Evolutionary conservation across 2,329 filamentous ascomycete species (phyloP).

Genomic region (Mariannaea sp.): DNA sequence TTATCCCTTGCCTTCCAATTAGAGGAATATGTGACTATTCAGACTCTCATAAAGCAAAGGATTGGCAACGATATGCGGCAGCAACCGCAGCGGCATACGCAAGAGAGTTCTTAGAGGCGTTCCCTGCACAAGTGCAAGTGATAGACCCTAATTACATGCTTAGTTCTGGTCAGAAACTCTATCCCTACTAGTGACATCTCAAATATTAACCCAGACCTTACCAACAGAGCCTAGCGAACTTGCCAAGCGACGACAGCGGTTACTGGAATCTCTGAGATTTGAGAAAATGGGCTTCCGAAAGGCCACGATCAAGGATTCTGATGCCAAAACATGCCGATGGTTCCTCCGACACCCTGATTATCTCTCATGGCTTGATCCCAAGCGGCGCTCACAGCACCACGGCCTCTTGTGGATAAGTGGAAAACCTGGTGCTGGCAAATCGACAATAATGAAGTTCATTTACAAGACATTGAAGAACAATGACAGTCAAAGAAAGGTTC

Average conservation of each 20-base stretch:
- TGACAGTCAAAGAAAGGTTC: background rate
- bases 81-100: constrained; percentile 41
- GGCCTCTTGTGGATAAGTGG: constrained; percentile 55
- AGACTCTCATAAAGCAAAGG: constrained; percentile 46
- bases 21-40: constrained; percentile 49
- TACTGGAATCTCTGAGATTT: constrained; percentile 44
- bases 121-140: background rate
- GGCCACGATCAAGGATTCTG: constrained; percentile 42
- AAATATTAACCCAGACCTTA: background rate
- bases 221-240: background rate
- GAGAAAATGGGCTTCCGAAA: constrained; percentile 46
- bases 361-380: constrained; percentile 3
- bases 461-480: background rate
- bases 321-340: constrained; percentile 33
- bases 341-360: constrained; percentile 7
- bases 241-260: background rate
- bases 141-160: background rate
- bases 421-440: constrained; percentile 53
- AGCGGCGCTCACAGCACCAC: background rate
- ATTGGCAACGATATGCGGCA: constrained; percentile 46
- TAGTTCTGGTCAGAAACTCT: background rate
- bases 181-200: background rate
- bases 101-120: constrained; percentile 5
- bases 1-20: constrained; percentile 43
- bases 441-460: constrained; percentile 51